Base-by-base conservation (phyloP, 441 rosid species). In the Erodium moschatum region DNA sequence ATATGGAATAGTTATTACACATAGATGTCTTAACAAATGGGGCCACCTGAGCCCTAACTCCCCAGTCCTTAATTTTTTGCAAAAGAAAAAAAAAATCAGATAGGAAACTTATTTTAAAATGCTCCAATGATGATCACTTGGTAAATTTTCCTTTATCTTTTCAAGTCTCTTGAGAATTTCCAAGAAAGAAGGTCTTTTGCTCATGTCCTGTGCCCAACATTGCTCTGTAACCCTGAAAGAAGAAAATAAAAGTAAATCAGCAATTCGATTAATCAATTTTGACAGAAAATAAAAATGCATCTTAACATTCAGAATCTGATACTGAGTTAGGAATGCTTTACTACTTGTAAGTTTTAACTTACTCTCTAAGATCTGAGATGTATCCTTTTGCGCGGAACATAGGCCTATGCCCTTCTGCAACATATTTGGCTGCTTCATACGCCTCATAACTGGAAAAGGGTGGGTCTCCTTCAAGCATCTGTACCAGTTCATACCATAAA, bases 391-490 rank as follows among this genome's bases (percentile, higher is more conserved):
- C 71, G 63, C 81, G 96, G 78, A 88, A 91, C 56, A 54, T 56
- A 62, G 98, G 98, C 70, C 98, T 86, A 70, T 89, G 91, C 58
- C 97, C 98, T 52, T 88, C 96, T 27, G 98, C 88, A 76, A 87
- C 96, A 74, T 78, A 79, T 77, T 91, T 94, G 40, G 98, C 98
- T 70, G 98, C 96, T 81, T 94, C 98, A 75, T 91, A 94, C 46
- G 98, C 96, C 78, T 91, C 97, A 66, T 80, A 84, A 78, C 79
- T 81, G 1, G 88, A 84, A 70, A 89, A 80, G 0, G 98, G 98
- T 6, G 96, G 96, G 70, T 91, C 96, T 67, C 98, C 98, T 81
- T 91, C 98, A 62, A 94, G 87, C 98, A 94, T 94, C 98, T 94
- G 80, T 56, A 61, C 63, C 69, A 71, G 64, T 62, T 46, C 63